Evolutionary conservation across 73 alveolate species (phyloP).

Genomic region (Tetrahymena malaccensis): DNA sequence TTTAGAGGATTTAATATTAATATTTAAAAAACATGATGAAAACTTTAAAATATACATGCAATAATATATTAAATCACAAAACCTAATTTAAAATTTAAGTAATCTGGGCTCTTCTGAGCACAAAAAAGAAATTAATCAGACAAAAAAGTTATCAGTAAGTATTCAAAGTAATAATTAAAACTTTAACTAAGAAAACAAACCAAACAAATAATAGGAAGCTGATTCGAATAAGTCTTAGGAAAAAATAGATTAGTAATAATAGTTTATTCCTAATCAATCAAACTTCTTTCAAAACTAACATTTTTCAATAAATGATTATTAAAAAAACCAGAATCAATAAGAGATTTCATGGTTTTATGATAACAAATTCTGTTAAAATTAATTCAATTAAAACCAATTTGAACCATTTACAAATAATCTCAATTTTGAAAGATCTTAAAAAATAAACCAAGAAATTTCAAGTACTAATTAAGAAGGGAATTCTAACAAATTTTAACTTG

Average conservation of each 20-base stretch:
- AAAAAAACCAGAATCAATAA: no score
- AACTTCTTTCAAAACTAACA: not conserved
- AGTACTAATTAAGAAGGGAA: no score
- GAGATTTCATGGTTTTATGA: not conserved
- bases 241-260: not conserved
- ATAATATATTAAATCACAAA: not conserved
- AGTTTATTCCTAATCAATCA: not conserved
- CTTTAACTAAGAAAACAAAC: not conserved
- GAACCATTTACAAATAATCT: no score
- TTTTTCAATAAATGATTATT: no score
- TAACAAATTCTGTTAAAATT: no score
- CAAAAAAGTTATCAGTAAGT: not conserved
- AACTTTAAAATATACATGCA: not conserved
- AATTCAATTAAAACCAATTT: no score
- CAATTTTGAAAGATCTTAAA: no score
- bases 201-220: not conserved
- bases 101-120: not conserved
- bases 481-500: not conserved
- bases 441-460: no score
- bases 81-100: not conserved
- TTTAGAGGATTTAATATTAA: not conserved
- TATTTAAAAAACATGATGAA: not conserved
- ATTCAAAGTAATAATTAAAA: not conserved
- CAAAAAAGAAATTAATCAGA: not conserved
- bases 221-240: not conserved